Base-by-base conservation (phyloP, 805 yeast genomes). In the Kodamaea kakaduensis region DNA sequence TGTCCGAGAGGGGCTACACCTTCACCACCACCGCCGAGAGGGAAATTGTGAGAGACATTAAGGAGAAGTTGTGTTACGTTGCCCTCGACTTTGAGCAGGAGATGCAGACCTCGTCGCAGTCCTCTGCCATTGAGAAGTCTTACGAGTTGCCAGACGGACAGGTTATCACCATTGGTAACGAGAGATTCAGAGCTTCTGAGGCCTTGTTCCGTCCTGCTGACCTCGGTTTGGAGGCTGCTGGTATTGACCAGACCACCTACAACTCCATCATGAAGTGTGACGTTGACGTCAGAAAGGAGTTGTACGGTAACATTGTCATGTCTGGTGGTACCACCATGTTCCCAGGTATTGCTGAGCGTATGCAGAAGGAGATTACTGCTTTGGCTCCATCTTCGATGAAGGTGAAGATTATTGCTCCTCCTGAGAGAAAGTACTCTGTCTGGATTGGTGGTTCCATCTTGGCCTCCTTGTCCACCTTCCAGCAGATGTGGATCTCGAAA, bases 401-500 rank as follows among this genome's bases (percentile, higher is more conserved):
- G 88, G 96, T 93, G 64, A 93, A 93, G 84, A 89, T 93, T 67
- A 84, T 84, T 67, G 98, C 98, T 67, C 96, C 97, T 54, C 97
- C 97, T 54, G 98, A 93, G 75, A 84, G 98, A 75, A 93, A 93
- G 75, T 93, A 85, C 84, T 85, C 96, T 60, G 96, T 89, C 75
- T 93, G 98, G 98, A 93, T 93, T 52, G 98, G 98, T 81, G 98
- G 98, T 77, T 93, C 97, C 57, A 93, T 93, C 64, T 82, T 93
- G 72, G 96, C 98, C 52, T 88, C 97, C 43, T 82, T 93, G 69
- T 86, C 96, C 47, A 93, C 98, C 69, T 93, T 93, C 97, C 97
- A 93, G 81, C 97, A 93, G 77, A 90, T 93, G 97, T 93, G 98
- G 98, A 88, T 93, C 85, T 89, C 97, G 66, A 93, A 93, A 82